Conservation (phyloP, 345 rosid species). For the Anastatica hierochuntica region DNA sequence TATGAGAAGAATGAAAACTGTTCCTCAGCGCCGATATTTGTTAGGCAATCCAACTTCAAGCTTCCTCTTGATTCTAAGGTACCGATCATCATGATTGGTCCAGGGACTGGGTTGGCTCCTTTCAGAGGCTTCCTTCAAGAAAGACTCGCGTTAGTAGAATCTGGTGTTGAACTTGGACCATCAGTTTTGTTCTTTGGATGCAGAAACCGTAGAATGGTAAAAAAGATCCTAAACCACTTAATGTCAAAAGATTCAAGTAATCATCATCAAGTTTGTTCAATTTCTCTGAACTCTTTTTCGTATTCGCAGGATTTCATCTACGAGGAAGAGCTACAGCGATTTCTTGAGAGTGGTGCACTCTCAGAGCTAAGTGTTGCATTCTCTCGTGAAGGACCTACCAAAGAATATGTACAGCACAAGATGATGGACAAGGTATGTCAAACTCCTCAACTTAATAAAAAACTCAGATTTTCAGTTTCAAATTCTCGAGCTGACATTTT, state of each 20-base stretch:
- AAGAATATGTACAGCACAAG: constrained; percentile 95
- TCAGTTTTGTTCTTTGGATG: constrained; percentile 86
- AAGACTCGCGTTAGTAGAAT: constrained; percentile 61
- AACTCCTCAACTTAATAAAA: not conserved
- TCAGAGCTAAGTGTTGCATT: constrained; percentile 74
- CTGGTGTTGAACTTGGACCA: constrained; percentile 75
- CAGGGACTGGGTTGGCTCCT: constrained; percentile 97
- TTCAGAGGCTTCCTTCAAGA: constrained; percentile 99
- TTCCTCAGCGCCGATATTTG: constrained; percentile 78
- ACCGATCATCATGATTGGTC: constrained; percentile 94
- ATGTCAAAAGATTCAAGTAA: no score
- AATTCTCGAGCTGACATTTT: no score
- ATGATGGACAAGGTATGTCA: constrained; percentile 64
- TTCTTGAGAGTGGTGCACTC: constrained; percentile 58
- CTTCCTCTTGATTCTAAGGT: constrained; percentile 69
- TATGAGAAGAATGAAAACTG: constrained; percentile 56
- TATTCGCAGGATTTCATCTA: constrained; percentile 72
- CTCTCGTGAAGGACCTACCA: constrained; percentile 92
- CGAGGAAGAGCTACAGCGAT: constrained; percentile 66
- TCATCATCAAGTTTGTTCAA: no score
- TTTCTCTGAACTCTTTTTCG: not conserved
- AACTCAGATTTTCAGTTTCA: not conserved
- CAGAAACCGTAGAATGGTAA: constrained; percentile 79
- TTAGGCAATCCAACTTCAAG: constrained; percentile 87
- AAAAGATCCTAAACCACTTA: not conserved